These are phyloP conservation scores for Metschnikowia arizonensis DNA, from an alignment of 805 yeast genomes.

Conservation along the genomic window DNA sequence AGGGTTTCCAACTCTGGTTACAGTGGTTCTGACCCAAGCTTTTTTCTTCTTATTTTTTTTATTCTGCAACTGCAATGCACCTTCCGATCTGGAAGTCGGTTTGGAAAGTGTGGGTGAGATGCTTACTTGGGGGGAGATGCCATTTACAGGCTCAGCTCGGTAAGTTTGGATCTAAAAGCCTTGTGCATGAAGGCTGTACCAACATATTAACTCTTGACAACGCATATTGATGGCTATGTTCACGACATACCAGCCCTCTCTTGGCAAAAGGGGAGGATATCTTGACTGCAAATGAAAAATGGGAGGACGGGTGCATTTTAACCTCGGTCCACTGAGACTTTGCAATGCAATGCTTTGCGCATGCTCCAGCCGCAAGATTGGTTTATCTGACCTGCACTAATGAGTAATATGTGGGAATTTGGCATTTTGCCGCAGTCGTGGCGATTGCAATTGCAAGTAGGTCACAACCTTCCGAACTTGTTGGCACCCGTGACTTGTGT, in stretches of 20 bases:
- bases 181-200: neutral
- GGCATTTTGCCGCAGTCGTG: too few species aligned
- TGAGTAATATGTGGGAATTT: too few species aligned
- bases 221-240: neutral
- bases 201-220: neutral
- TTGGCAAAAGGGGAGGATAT: neutral
- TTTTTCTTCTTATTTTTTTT: too few species aligned
- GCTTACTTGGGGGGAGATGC: neutral
- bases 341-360: neutral
- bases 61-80: neutral
- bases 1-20: neutral
- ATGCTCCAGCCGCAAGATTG: too few species aligned
- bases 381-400: neutral
- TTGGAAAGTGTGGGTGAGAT: neutral
- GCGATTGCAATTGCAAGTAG: neutral
- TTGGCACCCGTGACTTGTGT: neutral
- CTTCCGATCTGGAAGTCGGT: neutral
- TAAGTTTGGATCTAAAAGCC: neutral
- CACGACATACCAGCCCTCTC: neutral
- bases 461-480: too few species aligned
- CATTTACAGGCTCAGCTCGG: neutral
- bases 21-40: too few species aligned
- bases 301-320: neutral
- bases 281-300: neutral
- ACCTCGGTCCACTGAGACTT: neutral